phyloP scores from a whole-genome alignment of 2,329 filamentous ascomycete genomes.

The Trichoderma gracile region DNA sequence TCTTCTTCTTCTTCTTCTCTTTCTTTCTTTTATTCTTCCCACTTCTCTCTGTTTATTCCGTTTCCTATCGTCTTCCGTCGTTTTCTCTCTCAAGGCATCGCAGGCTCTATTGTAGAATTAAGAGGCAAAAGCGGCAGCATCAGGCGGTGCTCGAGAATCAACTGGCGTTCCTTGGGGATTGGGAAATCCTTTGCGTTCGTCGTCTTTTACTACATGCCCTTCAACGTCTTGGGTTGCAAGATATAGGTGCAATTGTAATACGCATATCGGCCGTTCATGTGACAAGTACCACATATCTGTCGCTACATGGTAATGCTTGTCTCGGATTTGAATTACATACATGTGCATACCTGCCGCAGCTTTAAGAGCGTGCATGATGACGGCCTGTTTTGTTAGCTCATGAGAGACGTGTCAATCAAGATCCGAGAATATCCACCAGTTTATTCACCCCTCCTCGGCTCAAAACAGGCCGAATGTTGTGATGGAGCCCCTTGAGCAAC shows the following conservation, averaged over 20 bases:
- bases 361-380: conserved; percentile 12
- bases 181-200: neutral
- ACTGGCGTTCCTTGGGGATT: conserved; percentile 8
- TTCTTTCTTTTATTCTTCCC: too few species aligned
- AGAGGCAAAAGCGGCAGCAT: conserved; percentile 8
- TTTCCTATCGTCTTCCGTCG: too few species aligned
- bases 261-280: neutral
- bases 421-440: neutral
- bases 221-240: neutral
- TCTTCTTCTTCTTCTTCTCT: neutral
- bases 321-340: neutral
- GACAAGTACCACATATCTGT: neutral
- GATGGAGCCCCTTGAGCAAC: neutral
- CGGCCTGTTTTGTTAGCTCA: neutral
- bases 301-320: too few species aligned
- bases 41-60: neutral
- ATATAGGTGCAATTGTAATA: neutral
- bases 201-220: neutral
- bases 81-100: neutral
- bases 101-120: conserved; percentile 19
- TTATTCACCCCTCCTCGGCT: conserved; percentile 6
- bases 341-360: neutral
- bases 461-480: neutral
- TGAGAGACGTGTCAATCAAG: neutral
- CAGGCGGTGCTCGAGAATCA: neutral